Conservation (phyloP, 805 yeast genomes). For the Suhomyces vadensis region DNA sequence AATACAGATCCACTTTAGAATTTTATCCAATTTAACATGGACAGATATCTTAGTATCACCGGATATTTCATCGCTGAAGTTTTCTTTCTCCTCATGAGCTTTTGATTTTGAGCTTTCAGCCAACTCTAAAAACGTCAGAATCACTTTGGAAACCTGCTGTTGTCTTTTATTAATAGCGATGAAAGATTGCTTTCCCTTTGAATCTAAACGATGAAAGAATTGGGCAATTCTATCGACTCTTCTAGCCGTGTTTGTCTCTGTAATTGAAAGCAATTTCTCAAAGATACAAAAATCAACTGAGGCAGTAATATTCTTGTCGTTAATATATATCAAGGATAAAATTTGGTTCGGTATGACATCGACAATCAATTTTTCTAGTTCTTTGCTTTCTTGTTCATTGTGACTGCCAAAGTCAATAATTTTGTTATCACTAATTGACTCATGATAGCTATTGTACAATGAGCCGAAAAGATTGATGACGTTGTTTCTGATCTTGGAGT, state of each 20-base stretch:
- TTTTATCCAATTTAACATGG: conserved; percentile 48
- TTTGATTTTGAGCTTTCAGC: conserved; percentile 39
- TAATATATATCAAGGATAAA: conserved; percentile 68
- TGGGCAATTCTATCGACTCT: conserved; percentile 57
- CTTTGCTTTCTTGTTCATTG: conserved; percentile 22
- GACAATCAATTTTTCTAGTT: conserved; percentile 32
- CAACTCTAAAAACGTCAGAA: conserved; percentile 46
- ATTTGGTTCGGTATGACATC: conserved; percentile 64
- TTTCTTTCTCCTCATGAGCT: conserved; percentile 19
- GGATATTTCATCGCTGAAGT: neutral
- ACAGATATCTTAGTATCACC: conserved; percentile 10
- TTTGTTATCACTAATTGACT: conserved; percentile 12
- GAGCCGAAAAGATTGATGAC: conserved; percentile 57
- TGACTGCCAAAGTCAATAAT: conserved; percentile 33
- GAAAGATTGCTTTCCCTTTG: conserved; percentile 63
- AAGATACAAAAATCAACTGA: conserved; percentile 62
- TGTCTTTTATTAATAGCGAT: conserved; percentile 72
- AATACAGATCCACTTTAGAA: conserved; percentile 60
- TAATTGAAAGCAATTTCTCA: conserved; percentile 60
- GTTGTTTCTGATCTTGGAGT: conserved; percentile 59
- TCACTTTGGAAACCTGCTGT: conserved; percentile 53
- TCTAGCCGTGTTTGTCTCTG: conserved; percentile 40
- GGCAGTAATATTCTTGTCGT: conserved; percentile 64
- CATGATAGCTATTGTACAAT: conserved; percentile 52
- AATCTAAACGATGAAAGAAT: conserved; percentile 51